Evolutionary conservation across 192 early-diverging fungal species (phyloP), one percentile per base, ranked within the genome.

Genomic region (Linderina pennispora): DNA sequence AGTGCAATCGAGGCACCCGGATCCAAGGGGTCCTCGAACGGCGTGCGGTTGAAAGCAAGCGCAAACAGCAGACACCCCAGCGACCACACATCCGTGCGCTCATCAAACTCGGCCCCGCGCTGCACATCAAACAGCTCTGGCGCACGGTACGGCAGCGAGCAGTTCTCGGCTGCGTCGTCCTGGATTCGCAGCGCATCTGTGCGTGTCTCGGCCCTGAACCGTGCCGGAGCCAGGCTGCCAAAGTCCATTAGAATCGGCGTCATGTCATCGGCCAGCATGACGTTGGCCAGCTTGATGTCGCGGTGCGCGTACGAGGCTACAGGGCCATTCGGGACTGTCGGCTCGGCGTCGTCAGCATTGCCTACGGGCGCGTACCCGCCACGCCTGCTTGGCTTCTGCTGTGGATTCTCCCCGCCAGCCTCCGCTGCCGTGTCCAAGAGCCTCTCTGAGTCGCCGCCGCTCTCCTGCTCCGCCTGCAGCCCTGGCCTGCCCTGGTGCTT

Each of bases 51-150:
- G 48, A 77, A 86, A 0, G 84, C 83, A 65, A 89, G 74, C 2
- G 83, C 83, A 50, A 83, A 89, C 23, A 86, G 45, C 4, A 80
- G 77, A 45, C 84, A 86, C 4, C 87, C 87, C 8, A 89, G 62
- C 2, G 81, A 73, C 87, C 87, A 89, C n/a, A 89, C 75, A 53
- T 89, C 87, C 14, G 83, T 80, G 36, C 83, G 78, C 55, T 84
- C 80, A 45, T 85, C 81, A 28, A 89, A 43, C 8, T 52, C 55
- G 1, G 60, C 48, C 1, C 63, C 80, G 0, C 77, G 71, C 46
- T 84, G 81, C 31, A 89, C 84, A 64, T 89, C 87, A 64, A 89
- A 89, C 20, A 89, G 65, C 52, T 89, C 87, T 1, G 87, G 87
- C 11, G 87, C 84, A 7, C 87, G 63, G 40, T 86, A 89, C 36